Base-by-base conservation (phyloP, 2,329 filamentous ascomycete genomes). In the Diatrype stigma region DNA sequence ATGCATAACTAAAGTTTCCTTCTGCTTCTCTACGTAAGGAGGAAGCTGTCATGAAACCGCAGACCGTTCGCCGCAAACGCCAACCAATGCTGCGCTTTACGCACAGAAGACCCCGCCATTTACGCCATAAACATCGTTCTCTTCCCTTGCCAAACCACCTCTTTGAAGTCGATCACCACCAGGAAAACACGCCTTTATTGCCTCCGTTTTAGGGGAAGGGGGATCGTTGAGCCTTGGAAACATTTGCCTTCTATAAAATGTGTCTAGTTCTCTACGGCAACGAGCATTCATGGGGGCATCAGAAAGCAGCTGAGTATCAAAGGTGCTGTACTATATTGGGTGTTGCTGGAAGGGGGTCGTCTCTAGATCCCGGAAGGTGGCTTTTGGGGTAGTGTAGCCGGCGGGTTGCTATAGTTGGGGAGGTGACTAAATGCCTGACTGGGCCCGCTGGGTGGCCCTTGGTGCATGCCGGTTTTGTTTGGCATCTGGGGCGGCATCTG, bases 311-410 rank as follows among this genome's bases (percentile, higher is more conserved):
- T 40, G 37, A 40, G 37, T 12, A 19, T 19, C 19, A 40, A 17
- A 21, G 17, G n/a, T 4, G 8, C 19, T 22, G 19, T 10, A 40
- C 37, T 21, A 40, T 22, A 17, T 40, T 17, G 37, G 37, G 37
- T 22, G 37, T 40, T 12, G 37, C 19, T 40, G 37, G 37, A 22
- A 40, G 37, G 37, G 50, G 44, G 50, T 46, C 51, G 66, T 62
- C 67, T 67, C 61, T 74, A 76, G 60, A 76, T 71, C 61, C 73
- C 74, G 52, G 74, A 73, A 32, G 76, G 70, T 52, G 80, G 80
- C 68, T 83, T 83, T 63, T 83, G 80, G 53, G 80, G 80, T 63
- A 84, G 64, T 30, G 78, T 78, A 30, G 80, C 79, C 51, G 40
- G 40, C 21, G 80, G 80, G 64, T 84, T 84, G 56, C 80, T 80